Percentiles rank a stretch among this genome's conserved stretches.
These are phyloP conservation scores for Penicillium fimorum DNA, from an alignment of 495 filamentous ascomycete genomes.

Conservation along the genomic window DNA sequence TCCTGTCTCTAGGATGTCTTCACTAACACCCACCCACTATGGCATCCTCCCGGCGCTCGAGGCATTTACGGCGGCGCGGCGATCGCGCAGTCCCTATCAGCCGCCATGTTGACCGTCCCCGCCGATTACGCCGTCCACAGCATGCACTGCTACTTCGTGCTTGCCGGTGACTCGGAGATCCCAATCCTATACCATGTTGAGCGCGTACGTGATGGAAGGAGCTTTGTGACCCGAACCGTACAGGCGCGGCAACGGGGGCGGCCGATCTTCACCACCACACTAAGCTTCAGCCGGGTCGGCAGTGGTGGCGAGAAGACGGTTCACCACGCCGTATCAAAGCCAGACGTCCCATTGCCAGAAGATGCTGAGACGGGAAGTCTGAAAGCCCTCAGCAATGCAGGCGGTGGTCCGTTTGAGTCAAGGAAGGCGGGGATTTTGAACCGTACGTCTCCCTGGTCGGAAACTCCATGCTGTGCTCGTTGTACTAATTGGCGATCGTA, in stretches of 20 bases:
- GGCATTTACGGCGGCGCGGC: conserved; percentile 92
- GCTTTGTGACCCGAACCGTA: conserved; percentile 90
- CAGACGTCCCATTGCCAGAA: conserved; percentile 29
- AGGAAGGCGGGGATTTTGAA: conserved; percentile 44
- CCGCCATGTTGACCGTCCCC: conserved; percentile 83
- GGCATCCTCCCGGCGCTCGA: conserved; percentile 87
- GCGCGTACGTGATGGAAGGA: conserved; percentile 83
- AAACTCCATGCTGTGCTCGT: neutral
- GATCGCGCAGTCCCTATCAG: conserved; percentile 87
- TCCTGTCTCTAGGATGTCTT: conserved; percentile 65
- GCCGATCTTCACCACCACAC: conserved; percentile 90
- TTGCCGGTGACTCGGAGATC: conserved; percentile 78
- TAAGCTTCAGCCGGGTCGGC: conserved; percentile 77
- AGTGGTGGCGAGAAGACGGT: conserved; percentile 62
- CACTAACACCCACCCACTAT: conserved; percentile 86
- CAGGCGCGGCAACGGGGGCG: conserved; percentile 88
- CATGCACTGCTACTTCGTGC: conserved; percentile 99
- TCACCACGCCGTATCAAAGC: conserved; percentile 40
- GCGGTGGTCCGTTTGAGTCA: conserved; percentile 44
- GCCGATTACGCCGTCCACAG: conserved; percentile 78
- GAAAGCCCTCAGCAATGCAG: conserved; percentile 29
- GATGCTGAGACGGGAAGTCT: conserved; percentile 21
- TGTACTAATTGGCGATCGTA: conserved; percentile 5
- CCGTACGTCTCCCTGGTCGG: conserved; percentile 28
- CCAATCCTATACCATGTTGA: conserved; percentile 94